Evolutionary conservation across 1,284 basidiomycete species (phyloP), one percentile per base, ranked within the genome.

Genomic region (Pseudozyma pruni): DNA sequence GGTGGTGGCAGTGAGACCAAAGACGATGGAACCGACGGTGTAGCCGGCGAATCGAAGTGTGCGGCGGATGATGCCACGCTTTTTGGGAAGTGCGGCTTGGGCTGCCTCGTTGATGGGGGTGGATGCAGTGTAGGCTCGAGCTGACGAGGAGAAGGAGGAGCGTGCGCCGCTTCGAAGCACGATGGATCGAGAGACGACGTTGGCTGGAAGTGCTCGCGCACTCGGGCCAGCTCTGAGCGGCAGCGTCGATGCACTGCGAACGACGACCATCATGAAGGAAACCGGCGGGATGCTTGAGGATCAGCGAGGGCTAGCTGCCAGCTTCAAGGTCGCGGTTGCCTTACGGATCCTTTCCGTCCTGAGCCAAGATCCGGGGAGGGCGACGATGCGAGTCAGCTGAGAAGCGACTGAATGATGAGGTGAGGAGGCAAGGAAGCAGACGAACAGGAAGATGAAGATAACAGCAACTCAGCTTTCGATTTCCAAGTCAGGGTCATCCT

Each of bases 1-100:
- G 34, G 70, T 64, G 27, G 68, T 56, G 10, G 69, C 69, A 23
- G 51, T 35, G 50, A 79, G 41, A 42, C 74, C 72, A 54, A 79
- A 78, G 43, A 71, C 60, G 67, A 77, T 70, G 43, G 72, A 75
- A 17, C 64, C 68, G 33, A 61, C 27, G 13, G 68, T 58, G 50
- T 66, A 71, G 22, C 53, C 56, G 5, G 61, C 54, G 46, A 43
- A 48, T 38, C 58, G 61, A 17, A 71, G 40, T 1, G 48, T 55
- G 19, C 50, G 56, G 33, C 42, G 41, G 8, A 71, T 8, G 38
- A 71, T 22, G 22, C 68, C 57, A 2, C 22, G 7, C 20, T 50
- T 54, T n/a, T 58, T 59, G 31, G 38, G 29, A 16, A 42, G 14
- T 0, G 42, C 19, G 4, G 50, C 25, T 13, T 50, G 35, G n/a